Conservation (phyloP, 176 grass and related monocot species). For the Sorghum bicolor region DNA sequence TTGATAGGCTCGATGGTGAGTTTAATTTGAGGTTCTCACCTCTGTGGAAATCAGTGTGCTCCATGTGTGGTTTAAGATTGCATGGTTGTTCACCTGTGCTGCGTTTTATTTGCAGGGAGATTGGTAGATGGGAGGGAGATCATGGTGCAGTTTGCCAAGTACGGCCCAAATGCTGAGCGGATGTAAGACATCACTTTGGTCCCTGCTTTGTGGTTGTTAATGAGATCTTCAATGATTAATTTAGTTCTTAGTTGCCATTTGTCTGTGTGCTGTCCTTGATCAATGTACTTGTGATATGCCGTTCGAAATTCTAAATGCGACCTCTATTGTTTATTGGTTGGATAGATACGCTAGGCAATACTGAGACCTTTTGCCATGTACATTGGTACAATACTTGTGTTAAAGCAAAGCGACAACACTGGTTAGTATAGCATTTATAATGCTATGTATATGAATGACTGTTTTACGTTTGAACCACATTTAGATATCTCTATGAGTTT, state of each 20-base stretch:
- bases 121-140: slow-evolving; percentile 89
- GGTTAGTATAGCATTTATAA: not conserved
- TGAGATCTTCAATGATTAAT: not conserved
- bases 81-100: not conserved
- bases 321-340: not conserved
- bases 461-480: not conserved
- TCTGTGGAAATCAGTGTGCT: not conserved
- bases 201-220: not conserved
- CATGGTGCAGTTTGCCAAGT: slow-evolving; percentile 99
- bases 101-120: slow-evolving; percentile 48
- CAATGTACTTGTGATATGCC: too few relatives aligned
- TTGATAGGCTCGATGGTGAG: slow-evolving; percentile 84
- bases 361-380: not conserved
- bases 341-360: not conserved
- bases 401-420: not conserved
- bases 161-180: slow-evolving; percentile 85
- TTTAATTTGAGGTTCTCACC: not conserved
- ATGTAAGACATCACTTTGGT: slow-evolving; percentile 55
- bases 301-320: not conserved
- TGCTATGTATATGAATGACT: not conserved
- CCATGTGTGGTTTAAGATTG: not conserved
- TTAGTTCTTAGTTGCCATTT: not conserved
- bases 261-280: too few relatives aligned
- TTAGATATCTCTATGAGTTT: not conserved
- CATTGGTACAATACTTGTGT: not conserved